Base-by-base conservation (phyloP, 2,329 filamentous ascomycete species). In the Acarospora socialis region DNA sequence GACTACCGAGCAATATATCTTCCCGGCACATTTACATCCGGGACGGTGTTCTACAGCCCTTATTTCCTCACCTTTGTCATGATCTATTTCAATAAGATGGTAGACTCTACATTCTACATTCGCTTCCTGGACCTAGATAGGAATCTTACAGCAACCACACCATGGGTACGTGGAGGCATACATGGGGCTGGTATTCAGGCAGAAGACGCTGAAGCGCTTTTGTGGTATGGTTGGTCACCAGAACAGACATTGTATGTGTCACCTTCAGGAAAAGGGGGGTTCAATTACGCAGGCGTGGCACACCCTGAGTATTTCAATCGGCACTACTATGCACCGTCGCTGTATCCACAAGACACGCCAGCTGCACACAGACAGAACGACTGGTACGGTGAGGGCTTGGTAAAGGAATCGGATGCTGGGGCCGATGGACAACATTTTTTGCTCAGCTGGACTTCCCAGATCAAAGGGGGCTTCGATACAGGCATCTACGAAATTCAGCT, bases 281-380 rank as follows among this genome's bases (percentile, higher is more conserved):
- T 40, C 29, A 44, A 44, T n/a, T 44, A 44, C 19, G 41, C 41
- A 14, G 41, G 42, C 8, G 33, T 33, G 20, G 24, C 41, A 9
- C 42, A 44, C 30, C 39, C 42, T 3, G 42, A 44, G 30, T 44
- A 31, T 27, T 43, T 43, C 33, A 44, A 43, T 22, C 33, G 39
- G 9, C 39, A 38, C 27, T 44, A 44, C 37, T 44, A 40, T 21
- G 36, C 42, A n/a, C 34, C 20, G 23, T 38, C 41, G 3, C 24
- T 43, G n/a, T 42, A 43, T 25, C 22, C 41, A 12, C 25, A 21
- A 8, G 25, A 21, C 4, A 35, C 33, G 7, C 16, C 35, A 6
- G 17, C 15, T 10, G 24, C 20, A 10, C n/a, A 41, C 6, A 35
- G 34, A 5, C n/a, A 14, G 5, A 40, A 40, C 19, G 22, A 9